phyloP scores from a whole-genome alignment of 148 eudicot species.

The Silene uniflora region DNA sequence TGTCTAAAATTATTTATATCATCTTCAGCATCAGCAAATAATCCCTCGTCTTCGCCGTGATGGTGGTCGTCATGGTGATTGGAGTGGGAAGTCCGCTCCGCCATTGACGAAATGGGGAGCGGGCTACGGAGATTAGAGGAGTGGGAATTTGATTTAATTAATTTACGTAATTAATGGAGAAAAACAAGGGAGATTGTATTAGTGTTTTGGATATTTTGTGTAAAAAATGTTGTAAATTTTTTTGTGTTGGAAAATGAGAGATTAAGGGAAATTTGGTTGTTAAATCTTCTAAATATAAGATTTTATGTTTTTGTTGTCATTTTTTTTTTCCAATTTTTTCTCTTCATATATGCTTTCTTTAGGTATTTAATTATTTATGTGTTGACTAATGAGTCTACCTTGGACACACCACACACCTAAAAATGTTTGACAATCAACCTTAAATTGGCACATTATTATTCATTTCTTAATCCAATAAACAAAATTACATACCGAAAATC shows the following conservation, averaged over 20 bases:
- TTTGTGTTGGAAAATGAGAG: conserved; percentile 23
- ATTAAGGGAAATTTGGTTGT: conserved; percentile 8
- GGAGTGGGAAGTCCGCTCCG: conserved; percentile 41
- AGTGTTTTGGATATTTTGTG: not conserved
- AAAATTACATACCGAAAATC: too few species aligned
- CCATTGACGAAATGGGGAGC: conserved; percentile 45
- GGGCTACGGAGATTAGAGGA: conserved; percentile 14
- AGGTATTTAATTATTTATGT: not conserved
- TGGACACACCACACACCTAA: not conserved
- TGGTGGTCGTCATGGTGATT: not conserved
- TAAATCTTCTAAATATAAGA: conserved; percentile 16
- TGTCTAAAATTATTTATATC: not conserved
- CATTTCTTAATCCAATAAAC: too few species aligned
- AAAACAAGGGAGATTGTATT: not conserved
- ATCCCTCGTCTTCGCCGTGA: not conserved
- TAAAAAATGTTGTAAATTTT: not conserved
- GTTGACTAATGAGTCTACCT: conserved; percentile 1
- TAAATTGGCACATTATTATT: not conserved
- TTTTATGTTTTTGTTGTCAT: not conserved
- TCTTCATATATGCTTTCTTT: not conserved
- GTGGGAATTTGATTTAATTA: not conserved
- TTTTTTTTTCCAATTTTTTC: not conserved
- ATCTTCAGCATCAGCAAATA: not conserved
- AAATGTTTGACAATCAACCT: not conserved
- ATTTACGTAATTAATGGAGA: conserved; percentile 11